Evolutionary conservation across 2,329 filamentous ascomycete genomes (phyloP).

Genomic region (Cercospora sp.): DNA sequence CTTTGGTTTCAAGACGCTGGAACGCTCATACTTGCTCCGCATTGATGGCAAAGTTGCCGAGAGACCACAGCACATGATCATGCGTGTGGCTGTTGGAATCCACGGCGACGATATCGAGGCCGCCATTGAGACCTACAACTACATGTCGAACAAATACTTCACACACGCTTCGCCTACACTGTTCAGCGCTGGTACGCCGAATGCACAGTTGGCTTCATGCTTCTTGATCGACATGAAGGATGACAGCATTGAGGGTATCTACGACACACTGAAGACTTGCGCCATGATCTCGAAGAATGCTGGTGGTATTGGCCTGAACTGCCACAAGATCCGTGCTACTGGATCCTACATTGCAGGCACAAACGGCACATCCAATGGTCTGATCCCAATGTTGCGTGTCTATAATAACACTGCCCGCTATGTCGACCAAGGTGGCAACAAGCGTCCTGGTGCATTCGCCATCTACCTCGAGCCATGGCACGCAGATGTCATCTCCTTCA

Average conservation of each 20-base stretch:
- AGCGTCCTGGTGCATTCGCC: slow-evolving; percentile 95
- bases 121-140: slow-evolving; percentile 95
- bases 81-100: slow-evolving; percentile 97
- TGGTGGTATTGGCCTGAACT: slow-evolving; percentile 94
- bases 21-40: slow-evolving; percentile 95
- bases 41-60: slow-evolving; percentile 95
- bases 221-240: slow-evolving; percentile 99
- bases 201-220: slow-evolving; percentile 93
- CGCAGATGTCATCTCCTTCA: slow-evolving; percentile 93
- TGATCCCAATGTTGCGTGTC: slow-evolving; percentile 96
- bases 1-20: slow-evolving; percentile 98
- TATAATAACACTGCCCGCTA: slow-evolving; percentile 99
- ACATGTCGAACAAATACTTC: slow-evolving; percentile 98
- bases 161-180: slow-evolving; percentile 97
- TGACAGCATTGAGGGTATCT: slow-evolving; percentile 98
- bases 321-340: slow-evolving; percentile 94
- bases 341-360: slow-evolving; percentile 98
- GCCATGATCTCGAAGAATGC: slow-evolving; percentile 99
- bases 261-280: slow-evolving; percentile 98
- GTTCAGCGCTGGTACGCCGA: slow-evolving; percentile 95
- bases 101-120: slow-evolving; percentile 94
- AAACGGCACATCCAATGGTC: slow-evolving; percentile 96
- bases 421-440: slow-evolving; percentile 98
- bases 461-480: slow-evolving; percentile 99
- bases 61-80: slow-evolving; percentile 98